Evolutionary conservation across 768 basidiomycete genomes (phyloP).

Genomic region (Leccinum rimulosum): DNA sequence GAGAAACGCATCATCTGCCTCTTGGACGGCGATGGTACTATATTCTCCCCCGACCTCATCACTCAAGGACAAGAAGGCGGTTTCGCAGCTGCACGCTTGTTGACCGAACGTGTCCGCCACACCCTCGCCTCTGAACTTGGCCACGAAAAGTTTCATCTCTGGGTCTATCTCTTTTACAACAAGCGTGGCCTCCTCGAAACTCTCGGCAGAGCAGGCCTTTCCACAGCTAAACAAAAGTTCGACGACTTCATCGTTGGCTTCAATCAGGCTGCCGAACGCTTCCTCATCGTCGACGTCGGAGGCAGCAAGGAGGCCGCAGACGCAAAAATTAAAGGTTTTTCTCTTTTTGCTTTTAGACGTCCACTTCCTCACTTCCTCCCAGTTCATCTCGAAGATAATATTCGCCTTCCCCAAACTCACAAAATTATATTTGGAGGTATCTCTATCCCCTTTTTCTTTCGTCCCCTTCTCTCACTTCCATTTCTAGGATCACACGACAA

Average conservation of each 20-base stretch:
- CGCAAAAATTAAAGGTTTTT: constrained; percentile 67
- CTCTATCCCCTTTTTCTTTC: constrained; percentile 9
- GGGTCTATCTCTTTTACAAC: constrained; percentile 63
- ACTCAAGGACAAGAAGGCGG: constrained; percentile 57
- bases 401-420: constrained; percentile 56
- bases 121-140: constrained; percentile 20
- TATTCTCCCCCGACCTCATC: constrained; percentile 55
- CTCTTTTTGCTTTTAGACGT: background rate
- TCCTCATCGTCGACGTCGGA: constrained; percentile 70
- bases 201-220: constrained; percentile 37
- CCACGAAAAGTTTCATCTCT: constrained; percentile 44
- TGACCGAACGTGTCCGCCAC: constrained; percentile 35
- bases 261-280: constrained; percentile 65
- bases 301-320: constrained; percentile 72
- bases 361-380: constrained; percentile 9
- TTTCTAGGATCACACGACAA: constrained; percentile 66
- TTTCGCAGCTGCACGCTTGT: constrained; percentile 48
- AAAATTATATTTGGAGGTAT: constrained; percentile 69
- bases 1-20: constrained; percentile 43
- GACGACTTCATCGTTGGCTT: constrained; percentile 69
- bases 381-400: constrained; percentile 42
- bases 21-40: constrained; percentile 63
- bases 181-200: constrained; percentile 57
- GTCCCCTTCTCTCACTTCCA: background rate
- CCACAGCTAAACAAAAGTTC: constrained; percentile 40